Base-by-base conservation (phyloP, 1,284 basidiomycete genomes). In the Ceratobasidium sp. region DNA sequence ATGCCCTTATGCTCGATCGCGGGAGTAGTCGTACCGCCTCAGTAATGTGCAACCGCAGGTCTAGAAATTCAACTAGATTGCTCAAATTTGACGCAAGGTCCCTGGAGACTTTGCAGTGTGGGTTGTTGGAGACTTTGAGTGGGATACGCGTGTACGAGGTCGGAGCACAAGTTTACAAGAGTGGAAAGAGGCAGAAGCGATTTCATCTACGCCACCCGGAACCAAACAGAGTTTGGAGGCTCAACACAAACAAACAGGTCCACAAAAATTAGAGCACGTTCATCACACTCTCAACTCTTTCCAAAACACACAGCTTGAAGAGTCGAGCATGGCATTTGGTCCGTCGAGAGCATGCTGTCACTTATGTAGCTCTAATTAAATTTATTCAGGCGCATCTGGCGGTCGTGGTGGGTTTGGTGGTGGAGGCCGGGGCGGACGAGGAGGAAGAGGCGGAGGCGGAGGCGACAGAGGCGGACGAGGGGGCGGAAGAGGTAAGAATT, bases 401-500 rank as follows among this genome's bases (percentile, higher is more conserved):
- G 76, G 77, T 43, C 70, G 78, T 54, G 78, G 79, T 65, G 78
- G 78, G 31, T 74, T 74, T 43, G 75, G 78, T 32, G 64, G 72
- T 56, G 74, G 75, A 42, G 68, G 77, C 43, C 77, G 79, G 57
- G 77, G 78, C 29, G 73, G 75, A 43, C 76, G 78, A 34, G 77
- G 77, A 58, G 75, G 74, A 57, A 72, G 77, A 50, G 75, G 75
- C 55, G 73, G 75, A 52, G 70, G 70, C 50, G 72, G 75, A 47
- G 72, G 73, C 32, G 69, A 74, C 54, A 72, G 75, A 53, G 75
- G 76, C 68, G 74, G 72, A 49, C 73, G 76, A 49, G 76, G 76
- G 54, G 76, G 75, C 7, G 70, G 71, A 3, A 50, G 71, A 58
- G 68, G 71, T 69, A 29, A 45, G 60, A 7, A 12, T 29, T 27